Evolutionary conservation across 75 land plant genomes (phyloP), one percentile per base, ranked within the genome.

Genomic region (Pinus tabuliformis): DNA sequence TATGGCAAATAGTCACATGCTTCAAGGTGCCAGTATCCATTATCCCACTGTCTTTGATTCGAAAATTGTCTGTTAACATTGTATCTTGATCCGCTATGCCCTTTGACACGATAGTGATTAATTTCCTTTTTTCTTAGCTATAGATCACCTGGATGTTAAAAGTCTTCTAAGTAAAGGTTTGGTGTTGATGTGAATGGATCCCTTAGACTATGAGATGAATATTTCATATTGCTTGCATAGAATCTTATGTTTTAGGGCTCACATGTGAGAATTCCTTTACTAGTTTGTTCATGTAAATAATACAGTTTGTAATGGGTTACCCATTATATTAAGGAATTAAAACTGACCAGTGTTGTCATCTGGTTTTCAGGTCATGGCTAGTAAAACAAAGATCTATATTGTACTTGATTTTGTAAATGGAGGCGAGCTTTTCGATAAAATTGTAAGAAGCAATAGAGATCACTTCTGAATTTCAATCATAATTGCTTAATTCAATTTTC

Each of bases 391-490:
- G 75, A 95, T 95, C 56, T 95, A 92, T 72, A 89, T 95, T 76
- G 98, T 95, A 58, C 82, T 95, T 70, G 98, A 95, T 63, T 90
- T 81, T 78, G 95, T 91, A 36, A 87, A 78, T 76, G 98, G 98
- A 21, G 98, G 98, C 18, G 98, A 95, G 80, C 90, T 95, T 15
- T 90, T 92, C 76, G 91, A 90, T 75, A 92, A 89, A 83, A 95
- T 95, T 70, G 97, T 94, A 90, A 88, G 95, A 49, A 56, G 33
- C 74, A 54, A 37, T 18, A 39, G 3, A 66, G 13, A 37, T 66
- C 21, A 66, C 45, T 66, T 66, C 15, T 30, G 66, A 62, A 62
- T 26, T 24, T 26, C 26, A 26, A 21, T 36, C 20, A 68, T 36
- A 68, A 36, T 18, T 66, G 20, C 33, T 17, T 66, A 49, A 49